A percentile compares a stretch with the other conserved stretches of the same genome.
phyloP scores from a whole-genome alignment of 2,329 filamentous ascomycete species.

The Ustilaginoidea virens region DNA sequence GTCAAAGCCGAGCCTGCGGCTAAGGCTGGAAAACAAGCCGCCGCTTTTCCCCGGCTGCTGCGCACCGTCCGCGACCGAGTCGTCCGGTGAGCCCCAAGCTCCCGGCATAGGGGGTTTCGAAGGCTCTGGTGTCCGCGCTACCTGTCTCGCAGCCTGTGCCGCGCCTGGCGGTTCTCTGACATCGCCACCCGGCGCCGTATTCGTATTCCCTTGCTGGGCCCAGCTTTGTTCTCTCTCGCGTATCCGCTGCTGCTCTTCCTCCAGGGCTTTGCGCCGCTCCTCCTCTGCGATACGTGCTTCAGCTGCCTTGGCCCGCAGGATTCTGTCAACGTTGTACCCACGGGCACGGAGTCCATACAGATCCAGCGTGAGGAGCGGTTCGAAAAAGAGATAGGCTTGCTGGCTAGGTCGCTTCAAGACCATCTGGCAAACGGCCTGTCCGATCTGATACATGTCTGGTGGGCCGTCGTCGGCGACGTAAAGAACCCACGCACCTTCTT shows the following conservation, averaged over 20 bases:
- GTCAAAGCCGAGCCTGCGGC: conserved; percentile 53
- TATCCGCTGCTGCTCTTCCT: conserved; percentile 55
- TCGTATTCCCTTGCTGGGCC: conserved; percentile 19
- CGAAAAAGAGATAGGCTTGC: conserved; percentile 78
- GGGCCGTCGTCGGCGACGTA: conserved; percentile 55
- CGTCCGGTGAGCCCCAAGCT: conserved; percentile 53
- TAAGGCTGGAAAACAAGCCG: conserved; percentile 53
- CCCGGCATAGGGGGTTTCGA: conserved; percentile 50
- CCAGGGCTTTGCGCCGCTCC: conserved; percentile 57
- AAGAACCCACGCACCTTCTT: conserved; percentile 44
- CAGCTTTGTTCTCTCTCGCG: conserved; percentile 37
- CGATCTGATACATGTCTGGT: conserved; percentile 83
- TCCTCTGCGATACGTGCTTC: conserved; percentile 80
- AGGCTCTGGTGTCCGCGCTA: conserved; percentile 24
- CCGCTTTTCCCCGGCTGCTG: conserved; percentile 27
- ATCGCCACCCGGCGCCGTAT: conserved; percentile 2
- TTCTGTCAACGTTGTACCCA: conserved; percentile 93
- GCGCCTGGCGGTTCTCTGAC: conserved; percentile 7
- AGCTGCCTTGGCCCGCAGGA: conserved; percentile 72
- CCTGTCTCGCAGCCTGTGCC: conserved; percentile 22
- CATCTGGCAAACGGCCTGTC: conserved; percentile 68
- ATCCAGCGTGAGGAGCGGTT: conserved; percentile 77
- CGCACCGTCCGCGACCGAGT: conserved; percentile 16
- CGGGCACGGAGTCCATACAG: conserved; percentile 68
- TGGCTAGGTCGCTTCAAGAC: conserved; percentile 72